A percentile compares a stretch with the other conserved stretches of the same genome.
phyloP scores from a whole-genome alignment of 768 basidiomycete genomes.

The Russula sp. region DNA sequence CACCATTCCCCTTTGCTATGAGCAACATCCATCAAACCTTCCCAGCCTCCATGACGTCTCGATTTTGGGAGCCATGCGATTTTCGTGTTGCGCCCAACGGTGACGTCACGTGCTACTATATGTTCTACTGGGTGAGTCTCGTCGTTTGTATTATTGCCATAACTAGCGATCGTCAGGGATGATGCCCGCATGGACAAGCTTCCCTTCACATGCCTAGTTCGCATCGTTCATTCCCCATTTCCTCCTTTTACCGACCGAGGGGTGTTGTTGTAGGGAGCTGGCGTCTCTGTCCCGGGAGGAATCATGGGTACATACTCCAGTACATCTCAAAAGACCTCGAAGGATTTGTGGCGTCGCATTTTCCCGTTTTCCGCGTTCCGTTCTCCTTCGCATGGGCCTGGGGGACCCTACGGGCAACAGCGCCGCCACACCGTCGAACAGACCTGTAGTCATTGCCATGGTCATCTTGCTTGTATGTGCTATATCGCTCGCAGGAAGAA shows the following conservation, averaged over 20 bases:
- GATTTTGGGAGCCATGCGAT: background rate
- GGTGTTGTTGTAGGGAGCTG: background rate
- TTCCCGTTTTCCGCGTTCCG: background rate
- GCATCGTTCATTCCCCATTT: background rate
- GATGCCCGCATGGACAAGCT: no score
- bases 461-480: background rate
- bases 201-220: background rate
- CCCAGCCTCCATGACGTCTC: background rate
- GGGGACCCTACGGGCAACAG: no score
- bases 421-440: no score
- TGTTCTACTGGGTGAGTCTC: background rate
- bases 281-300: background rate
- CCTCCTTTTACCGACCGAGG: background rate
- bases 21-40: background rate
- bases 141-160: background rate
- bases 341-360: background rate
- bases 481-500: background rate
- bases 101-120: background rate
- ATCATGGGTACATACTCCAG: background rate
- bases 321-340: background rate
- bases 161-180: background rate
- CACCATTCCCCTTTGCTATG: background rate
- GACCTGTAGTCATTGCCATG: background rate
- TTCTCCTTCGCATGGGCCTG: no score
- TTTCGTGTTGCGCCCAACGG: background rate